Evolutionary conservation across 345 rosid genomes (phyloP).

Genomic region (Eucalyptus marginata): DNA sequence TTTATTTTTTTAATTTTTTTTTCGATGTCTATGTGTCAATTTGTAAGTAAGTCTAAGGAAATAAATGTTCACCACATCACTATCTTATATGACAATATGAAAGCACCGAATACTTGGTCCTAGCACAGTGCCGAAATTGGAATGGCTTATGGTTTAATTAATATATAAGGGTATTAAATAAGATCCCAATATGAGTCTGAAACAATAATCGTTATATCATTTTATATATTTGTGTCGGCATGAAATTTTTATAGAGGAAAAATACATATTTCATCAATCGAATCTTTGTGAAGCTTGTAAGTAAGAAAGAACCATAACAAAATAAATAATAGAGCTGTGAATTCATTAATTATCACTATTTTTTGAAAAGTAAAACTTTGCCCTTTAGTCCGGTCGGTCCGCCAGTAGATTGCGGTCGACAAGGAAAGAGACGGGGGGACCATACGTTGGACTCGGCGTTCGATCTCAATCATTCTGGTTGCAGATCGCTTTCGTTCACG

Average conservation of each 20-base stretch:
- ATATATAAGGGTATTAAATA: too few species aligned
- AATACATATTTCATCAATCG: background rate
- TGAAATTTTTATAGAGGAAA: background rate
- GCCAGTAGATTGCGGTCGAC: background rate
- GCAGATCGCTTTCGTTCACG: background rate
- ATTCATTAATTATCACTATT: background rate
- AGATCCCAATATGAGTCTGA: fast-evolving
- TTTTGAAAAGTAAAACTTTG: background rate
- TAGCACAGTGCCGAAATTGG: fast-evolving
- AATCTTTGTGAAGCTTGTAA: background rate
- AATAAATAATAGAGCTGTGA: background rate
- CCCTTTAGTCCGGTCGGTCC: background rate
- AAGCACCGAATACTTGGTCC: background rate
- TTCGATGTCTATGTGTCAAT: background rate
- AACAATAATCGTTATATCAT: too few species aligned
- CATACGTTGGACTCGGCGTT: background rate
- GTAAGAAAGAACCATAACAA: background rate
- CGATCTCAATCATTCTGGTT: background rate
- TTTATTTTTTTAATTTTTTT: too few species aligned
- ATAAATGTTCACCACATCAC: background rate
- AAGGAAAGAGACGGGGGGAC: background rate
- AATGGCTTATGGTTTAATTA: background rate
- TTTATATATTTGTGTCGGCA: too few species aligned
- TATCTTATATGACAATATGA: background rate
- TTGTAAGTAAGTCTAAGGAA: background rate